These are phyloP conservation scores for Exutisphaerella laricina DNA, from an alignment of 2,329 filamentous ascomycete species.

Conservation along the genomic window DNA sequence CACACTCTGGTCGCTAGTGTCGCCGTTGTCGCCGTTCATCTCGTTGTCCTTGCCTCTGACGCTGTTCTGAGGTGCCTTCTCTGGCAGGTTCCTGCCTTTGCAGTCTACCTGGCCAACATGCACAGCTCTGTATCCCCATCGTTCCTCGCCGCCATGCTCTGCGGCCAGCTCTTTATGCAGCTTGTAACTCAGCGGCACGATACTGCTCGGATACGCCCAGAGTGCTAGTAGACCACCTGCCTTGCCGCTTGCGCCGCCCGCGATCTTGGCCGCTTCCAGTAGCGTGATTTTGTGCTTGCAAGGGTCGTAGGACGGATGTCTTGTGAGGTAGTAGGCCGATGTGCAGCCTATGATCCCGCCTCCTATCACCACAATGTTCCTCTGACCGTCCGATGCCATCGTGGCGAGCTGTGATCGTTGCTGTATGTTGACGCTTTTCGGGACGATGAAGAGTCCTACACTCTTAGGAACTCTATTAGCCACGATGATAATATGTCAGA, in stretches of 20 bases:
- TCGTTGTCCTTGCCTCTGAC: slow-evolving; percentile 27
- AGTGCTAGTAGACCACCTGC: slow-evolving; percentile 83
- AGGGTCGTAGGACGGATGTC: slow-evolving; percentile 74
- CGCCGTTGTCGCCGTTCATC: slow-evolving; percentile 28
- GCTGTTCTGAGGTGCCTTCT: slow-evolving; percentile 26
- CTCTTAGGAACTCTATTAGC: too few species aligned
- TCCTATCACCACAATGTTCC: slow-evolving; percentile 46
- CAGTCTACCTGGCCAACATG: slow-evolving; percentile 64
- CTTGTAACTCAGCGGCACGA: slow-evolving; percentile 80
- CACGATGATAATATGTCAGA: too few species aligned
- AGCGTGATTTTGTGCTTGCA: slow-evolving; percentile 72
- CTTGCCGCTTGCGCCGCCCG: slow-evolving; percentile 90
- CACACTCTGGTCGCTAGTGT: slow-evolving; percentile 34
- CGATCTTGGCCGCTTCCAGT: slow-evolving; percentile 78
- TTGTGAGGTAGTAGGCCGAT: slow-evolving; percentile 84
- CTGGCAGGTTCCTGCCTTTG: slow-evolving; percentile 38
- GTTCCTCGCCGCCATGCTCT: slow-evolving; percentile 68
- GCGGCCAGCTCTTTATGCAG: slow-evolving; percentile 79
- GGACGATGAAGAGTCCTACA: background rate
- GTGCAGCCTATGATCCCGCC: slow-evolving; percentile 91
- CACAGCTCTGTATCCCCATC: slow-evolving; percentile 82
- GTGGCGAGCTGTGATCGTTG: slow-evolving; percentile 12
- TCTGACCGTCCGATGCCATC: slow-evolving; percentile 28
- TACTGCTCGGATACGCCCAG: slow-evolving; percentile 81
- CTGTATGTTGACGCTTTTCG: background rate